Evolutionary conservation across 441 rosid genomes (phyloP).

Genomic region (Croton setiger): DNA sequence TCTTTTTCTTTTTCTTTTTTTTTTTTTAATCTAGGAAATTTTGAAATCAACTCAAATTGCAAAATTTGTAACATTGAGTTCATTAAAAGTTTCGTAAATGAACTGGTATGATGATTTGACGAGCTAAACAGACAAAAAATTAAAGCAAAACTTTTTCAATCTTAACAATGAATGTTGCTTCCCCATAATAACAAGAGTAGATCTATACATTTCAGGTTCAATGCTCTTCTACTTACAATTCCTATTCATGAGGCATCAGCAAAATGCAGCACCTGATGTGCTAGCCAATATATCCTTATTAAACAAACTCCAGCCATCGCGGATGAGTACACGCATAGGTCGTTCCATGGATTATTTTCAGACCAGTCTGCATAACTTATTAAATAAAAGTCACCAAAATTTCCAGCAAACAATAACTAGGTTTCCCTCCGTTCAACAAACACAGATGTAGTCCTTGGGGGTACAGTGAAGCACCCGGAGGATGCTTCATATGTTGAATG

Average conservation of each 20-base stretch:
- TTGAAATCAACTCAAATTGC: no score
- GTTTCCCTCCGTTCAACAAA: slow-evolving; percentile 53
- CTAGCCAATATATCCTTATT: neutral
- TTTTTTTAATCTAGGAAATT: no score
- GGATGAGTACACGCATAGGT: neutral
- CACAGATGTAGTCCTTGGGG: slow-evolving; percentile 64
- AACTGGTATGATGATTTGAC: no score
- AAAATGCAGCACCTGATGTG: neutral
- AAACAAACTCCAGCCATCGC: neutral
- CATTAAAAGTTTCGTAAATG: no score
- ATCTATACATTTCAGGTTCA: neutral
- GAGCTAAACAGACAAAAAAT: no score
- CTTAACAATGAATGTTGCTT: no score
- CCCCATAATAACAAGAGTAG: no score
- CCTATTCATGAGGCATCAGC: neutral
- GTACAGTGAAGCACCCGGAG: slow-evolving; percentile 57
- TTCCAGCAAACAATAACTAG: neutral
- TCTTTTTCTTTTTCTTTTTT: no score
- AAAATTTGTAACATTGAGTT: no score
- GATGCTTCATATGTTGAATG: slow-evolving; percentile 57
- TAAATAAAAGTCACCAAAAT: neutral
- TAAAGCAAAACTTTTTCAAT: no score
- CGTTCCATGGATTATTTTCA: neutral
- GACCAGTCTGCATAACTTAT: neutral
- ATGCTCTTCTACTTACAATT: neutral